Conservation (phyloP, 1,139 yeast genomes). For the Pichia cactophila region DNA sequence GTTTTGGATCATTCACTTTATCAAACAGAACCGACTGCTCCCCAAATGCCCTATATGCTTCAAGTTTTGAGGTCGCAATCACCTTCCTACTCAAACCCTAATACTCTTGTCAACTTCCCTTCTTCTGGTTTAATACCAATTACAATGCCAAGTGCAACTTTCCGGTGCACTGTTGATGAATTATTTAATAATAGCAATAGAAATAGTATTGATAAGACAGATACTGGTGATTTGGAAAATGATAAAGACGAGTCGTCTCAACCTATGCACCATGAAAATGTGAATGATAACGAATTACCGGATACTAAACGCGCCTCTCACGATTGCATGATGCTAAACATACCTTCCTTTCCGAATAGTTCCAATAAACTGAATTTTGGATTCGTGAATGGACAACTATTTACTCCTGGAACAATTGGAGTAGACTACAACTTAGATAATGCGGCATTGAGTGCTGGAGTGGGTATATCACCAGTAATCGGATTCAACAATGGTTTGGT, state of each 20-base stretch:
- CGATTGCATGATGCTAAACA: conserved; percentile 8
- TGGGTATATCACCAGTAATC: conserved; percentile 14
- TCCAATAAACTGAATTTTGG: conserved; percentile 7
- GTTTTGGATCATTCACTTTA: background rate
- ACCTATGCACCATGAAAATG: no score
- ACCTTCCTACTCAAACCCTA: background rate
- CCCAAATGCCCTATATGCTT: background rate
- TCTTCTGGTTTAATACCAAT: conserved; percentile 7
- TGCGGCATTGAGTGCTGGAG: conserved; percentile 5
- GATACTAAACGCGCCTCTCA: background rate
- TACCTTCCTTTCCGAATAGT: conserved; percentile 4
- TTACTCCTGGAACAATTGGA: conserved; percentile 12
- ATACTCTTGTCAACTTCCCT: conserved; percentile 3
- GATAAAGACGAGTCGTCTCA: background rate
- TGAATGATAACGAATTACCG: background rate
- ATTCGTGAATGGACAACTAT: conserved; percentile 9
- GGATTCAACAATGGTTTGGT: conserved; percentile 15
- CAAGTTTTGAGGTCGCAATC: conserved; percentile 4
- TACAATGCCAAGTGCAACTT: conserved; percentile 2
- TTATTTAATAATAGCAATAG: background rate
- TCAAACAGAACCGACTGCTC: background rate
- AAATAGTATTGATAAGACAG: background rate
- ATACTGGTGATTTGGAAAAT: background rate
- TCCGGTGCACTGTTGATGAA: background rate
- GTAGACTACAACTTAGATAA: conserved; percentile 8